Conservation (phyloP, 108 stramenopile genomes). For the Nitzschia putrida region DNA sequence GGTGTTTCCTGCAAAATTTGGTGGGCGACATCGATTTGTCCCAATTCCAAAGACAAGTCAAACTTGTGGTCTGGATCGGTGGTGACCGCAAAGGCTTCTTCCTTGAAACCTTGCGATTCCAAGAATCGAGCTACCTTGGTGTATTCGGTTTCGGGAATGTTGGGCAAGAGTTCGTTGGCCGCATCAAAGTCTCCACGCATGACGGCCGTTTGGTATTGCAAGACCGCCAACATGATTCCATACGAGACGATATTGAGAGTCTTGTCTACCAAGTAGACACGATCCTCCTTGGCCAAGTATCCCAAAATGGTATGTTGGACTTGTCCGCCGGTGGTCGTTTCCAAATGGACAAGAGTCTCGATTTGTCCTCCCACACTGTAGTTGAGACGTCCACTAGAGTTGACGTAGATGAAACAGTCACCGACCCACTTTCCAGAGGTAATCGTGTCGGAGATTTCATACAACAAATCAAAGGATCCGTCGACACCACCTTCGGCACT, state of each 20-base stretch:
- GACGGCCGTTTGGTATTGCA: conserved; percentile 99
- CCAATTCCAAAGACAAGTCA: conserved; percentile 94
- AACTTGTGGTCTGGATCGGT: conserved; percentile 96
- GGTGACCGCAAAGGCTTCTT: conserved; percentile 96
- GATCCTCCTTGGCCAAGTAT: conserved; percentile 97
- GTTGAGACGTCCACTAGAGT: conserved; percentile 86
- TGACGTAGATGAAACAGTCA: conserved; percentile 98
- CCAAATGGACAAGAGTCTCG: conserved; percentile 95
- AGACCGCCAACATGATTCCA: conserved; percentile 86
- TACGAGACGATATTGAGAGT: conserved; percentile 89
- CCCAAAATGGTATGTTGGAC: conserved; percentile 90
- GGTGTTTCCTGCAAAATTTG: conserved; percentile 82
- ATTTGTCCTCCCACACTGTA: conserved; percentile 98
- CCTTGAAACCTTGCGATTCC: conserved; percentile 99
- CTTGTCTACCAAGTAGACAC: conserved; percentile 96
- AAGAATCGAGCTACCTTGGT: conserved; percentile 95
- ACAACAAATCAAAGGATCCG: conserved; percentile 92
- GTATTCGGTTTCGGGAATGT: conserved; percentile 91
- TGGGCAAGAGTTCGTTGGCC: conserved; percentile 92
- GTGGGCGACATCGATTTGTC: conserved; percentile 87
- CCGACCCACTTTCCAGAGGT: conserved; percentile 98
- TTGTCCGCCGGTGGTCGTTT: conserved; percentile 77
- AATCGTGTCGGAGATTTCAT: conserved; percentile 91
- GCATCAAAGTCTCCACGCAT: conserved; percentile 98
- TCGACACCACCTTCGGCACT: conserved; percentile 94